Evolutionary conservation across 352 stramenopile species (phyloP).

Genomic region (Globisporangium ultimum): DNA sequence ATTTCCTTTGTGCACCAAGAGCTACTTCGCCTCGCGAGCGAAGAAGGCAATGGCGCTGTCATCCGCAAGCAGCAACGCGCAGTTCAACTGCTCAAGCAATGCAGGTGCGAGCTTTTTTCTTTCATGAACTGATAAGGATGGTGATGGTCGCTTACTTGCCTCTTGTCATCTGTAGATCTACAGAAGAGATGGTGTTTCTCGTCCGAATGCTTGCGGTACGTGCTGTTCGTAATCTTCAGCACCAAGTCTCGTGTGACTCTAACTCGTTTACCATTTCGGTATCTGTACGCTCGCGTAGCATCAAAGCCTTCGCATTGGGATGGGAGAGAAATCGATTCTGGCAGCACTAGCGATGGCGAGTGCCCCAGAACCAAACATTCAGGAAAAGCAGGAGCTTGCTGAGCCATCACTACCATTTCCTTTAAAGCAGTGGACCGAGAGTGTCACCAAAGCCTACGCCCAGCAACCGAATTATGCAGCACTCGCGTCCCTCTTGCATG

Average conservation of each 20-base stretch:
- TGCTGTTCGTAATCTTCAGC: not conserved
- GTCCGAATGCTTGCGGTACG: constrained; percentile 73
- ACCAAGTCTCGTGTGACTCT: not conserved
- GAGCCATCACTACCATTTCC: not conserved
- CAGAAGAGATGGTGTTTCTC: constrained; percentile 60
- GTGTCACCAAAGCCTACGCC: constrained; percentile 62
- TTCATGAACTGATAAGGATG: not conserved
- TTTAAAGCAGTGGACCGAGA: constrained; percentile 52
- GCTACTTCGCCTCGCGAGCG: constrained; percentile 49
- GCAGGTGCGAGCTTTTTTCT: constrained; percentile 21
- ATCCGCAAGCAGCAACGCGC: constrained; percentile 62
- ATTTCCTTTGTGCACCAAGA: constrained; percentile 51
- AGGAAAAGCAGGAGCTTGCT: not conserved
- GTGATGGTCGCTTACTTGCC: not conserved
- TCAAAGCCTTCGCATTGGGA: constrained; percentile 78
- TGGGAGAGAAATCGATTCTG: constrained; percentile 82
- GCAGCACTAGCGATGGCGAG: constrained; percentile 52
- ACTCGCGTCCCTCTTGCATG: constrained; percentile 41
- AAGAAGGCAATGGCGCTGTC: constrained; percentile 54
- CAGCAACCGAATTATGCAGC: constrained; percentile 64
- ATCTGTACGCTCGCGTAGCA: constrained; percentile 31
- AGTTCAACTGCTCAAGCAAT: constrained; percentile 51
- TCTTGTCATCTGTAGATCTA: constrained; percentile 19
- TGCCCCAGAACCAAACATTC: not conserved
- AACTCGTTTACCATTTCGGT: too few species aligned